Percentiles rank a stretch among this genome's conserved stretches.
These are phyloP conservation scores for Cladosporium sp. DNA, from an alignment of 2,329 filamentous ascomycete species.

Conservation along the genomic window DNA sequence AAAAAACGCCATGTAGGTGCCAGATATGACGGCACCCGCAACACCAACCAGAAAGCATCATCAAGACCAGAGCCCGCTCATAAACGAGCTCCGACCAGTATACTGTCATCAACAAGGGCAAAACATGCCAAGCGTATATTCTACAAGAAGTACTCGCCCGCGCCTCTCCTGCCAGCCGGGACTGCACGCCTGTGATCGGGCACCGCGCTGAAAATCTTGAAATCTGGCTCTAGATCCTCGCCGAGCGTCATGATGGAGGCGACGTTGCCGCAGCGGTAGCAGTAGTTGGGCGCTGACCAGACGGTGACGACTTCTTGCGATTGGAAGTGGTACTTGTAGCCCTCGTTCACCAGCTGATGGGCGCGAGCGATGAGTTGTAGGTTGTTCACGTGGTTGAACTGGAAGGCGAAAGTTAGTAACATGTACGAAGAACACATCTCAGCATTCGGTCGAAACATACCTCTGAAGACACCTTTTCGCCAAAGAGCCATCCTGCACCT, in stretches of 20 bases:
- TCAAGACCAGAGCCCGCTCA: background rate
- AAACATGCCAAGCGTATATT: background rate
- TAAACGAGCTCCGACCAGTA: background rate
- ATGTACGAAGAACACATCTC: background rate
- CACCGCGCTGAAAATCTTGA: slow-evolving; percentile 90
- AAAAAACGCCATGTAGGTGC: background rate
- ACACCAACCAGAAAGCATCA: background rate
- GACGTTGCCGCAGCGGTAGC: slow-evolving; percentile 91
- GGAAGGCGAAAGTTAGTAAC: slow-evolving; percentile 16
- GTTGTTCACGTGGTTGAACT: slow-evolving; percentile 75
- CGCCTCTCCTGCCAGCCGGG: slow-evolving; percentile 60
- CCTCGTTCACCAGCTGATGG: slow-evolving; percentile 75
- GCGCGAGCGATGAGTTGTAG: slow-evolving; percentile 70
- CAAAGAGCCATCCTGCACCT: slow-evolving; percentile 68
- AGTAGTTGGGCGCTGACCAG: slow-evolving; percentile 93
- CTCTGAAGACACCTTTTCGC: slow-evolving; percentile 71
- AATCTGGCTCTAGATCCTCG: slow-evolving; percentile 81
- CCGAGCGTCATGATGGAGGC: slow-evolving; percentile 86
- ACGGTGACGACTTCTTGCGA: slow-evolving; percentile 89
- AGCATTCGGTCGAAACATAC: slow-evolving; percentile 31
- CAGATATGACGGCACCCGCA: background rate
- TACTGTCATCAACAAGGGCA: background rate
- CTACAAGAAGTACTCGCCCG: slow-evolving; percentile 55
- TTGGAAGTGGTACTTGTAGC: slow-evolving; percentile 89
- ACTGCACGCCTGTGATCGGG: slow-evolving; percentile 81